These are phyloP conservation scores for Trypanosoma boissoni DNA, from an alignment of 208 protist species.

Conservation along the genomic window DNA sequence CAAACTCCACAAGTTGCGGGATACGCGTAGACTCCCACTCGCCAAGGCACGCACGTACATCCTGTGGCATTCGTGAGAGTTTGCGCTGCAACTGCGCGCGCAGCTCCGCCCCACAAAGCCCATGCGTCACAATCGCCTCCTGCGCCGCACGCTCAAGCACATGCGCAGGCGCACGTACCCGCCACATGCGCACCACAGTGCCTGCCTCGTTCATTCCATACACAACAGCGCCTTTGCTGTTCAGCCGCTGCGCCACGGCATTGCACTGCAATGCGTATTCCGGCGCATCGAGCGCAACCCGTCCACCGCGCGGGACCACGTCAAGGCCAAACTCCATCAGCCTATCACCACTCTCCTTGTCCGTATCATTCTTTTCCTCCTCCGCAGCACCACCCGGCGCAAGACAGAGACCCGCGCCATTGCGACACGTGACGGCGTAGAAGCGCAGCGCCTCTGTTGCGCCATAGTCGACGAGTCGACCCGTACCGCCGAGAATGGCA, in stretches of 20 bases:
- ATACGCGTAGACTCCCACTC: constrained; percentile 61
- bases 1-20: constrained; percentile 50
- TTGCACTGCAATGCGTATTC: constrained; percentile 43
- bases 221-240: constrained; percentile 65
- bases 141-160: constrained; percentile 63
- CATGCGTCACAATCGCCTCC: constrained; percentile 70
- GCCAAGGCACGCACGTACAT: constrained; percentile 32
- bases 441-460: constrained; percentile 41
- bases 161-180: constrained; percentile 53
- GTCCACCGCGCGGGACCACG: constrained; percentile 12
- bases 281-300: constrained; percentile 30
- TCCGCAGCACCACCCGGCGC: constrained; percentile 27
- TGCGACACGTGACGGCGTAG: constrained; percentile 63
- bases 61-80: constrained; percentile 41
- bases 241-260: constrained; percentile 29
- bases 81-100: constrained; percentile 54
- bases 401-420: constrained; percentile 44
- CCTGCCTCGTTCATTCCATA: constrained; percentile 54
- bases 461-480: constrained; percentile 52
- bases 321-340: constrained; percentile 54
- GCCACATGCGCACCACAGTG: constrained; percentile 70
- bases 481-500: constrained; percentile 49
- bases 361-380: constrained; percentile 47
- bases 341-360: too few species aligned
- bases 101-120: constrained; percentile 42